These are phyloP conservation scores for Candida dajiaensis DNA, from an alignment of 805 yeast species.

Conservation along the genomic window DNA sequence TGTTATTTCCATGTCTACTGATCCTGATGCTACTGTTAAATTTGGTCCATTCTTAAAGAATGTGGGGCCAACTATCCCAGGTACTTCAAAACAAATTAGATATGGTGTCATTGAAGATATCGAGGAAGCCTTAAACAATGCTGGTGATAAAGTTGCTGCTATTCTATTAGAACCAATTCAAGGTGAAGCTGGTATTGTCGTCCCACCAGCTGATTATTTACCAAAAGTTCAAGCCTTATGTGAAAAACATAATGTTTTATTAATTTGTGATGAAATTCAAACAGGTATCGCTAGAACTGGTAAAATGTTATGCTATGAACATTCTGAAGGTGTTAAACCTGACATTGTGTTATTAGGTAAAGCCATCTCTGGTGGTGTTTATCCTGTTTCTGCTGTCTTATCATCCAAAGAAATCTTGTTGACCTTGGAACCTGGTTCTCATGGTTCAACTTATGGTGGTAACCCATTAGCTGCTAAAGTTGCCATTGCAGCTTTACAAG, in stretches of 20 bases:
- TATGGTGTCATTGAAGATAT: conserved; percentile 86
- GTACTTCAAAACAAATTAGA: conserved; percentile 55
- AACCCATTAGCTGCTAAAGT: conserved; percentile 92
- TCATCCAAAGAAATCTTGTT: conserved; percentile 89
- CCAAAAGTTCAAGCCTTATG: conserved; percentile 67
- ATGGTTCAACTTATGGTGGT: conserved; percentile 98
- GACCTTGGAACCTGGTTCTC: conserved; percentile 89
- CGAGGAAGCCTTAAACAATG: conserved; percentile 69
- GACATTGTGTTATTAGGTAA: conserved; percentile 88
- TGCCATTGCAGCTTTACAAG: conserved; percentile 89
- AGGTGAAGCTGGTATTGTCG: conserved; percentile 98
- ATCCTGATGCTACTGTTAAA: conserved; percentile 81
- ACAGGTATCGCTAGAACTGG: conserved; percentile 98
- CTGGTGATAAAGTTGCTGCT: conserved; percentile 89
- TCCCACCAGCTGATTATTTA: conserved; percentile 81
- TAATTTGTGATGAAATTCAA: conserved; percentile 95
- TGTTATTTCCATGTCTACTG: conserved; percentile 93
- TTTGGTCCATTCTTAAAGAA: conserved; percentile 87
- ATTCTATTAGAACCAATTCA: conserved; percentile 92
- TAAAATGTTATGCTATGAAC: conserved; percentile 86
- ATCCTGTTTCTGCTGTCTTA: conserved; percentile 87
- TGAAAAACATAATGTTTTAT: conserved; percentile 74
- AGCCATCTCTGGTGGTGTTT: conserved; percentile 92
- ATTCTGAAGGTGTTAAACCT: conserved; percentile 71
- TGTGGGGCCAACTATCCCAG: conserved; percentile 82